Base-by-base conservation (phyloP, 208 protist genomes). In the Crithidia fasciculata region DNA sequence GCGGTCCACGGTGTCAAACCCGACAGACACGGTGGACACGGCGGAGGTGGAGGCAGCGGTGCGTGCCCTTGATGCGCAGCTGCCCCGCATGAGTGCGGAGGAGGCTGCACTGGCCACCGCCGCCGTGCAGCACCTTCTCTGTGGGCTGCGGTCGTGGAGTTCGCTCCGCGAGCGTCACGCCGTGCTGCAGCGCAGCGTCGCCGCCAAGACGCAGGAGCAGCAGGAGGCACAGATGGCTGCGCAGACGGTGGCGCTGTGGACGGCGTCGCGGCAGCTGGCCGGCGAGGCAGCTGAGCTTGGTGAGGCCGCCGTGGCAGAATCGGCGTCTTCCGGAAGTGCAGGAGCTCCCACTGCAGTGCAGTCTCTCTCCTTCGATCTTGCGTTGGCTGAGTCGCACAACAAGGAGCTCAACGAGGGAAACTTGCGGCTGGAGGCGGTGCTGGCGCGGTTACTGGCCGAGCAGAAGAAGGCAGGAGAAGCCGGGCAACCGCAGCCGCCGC, bases 381-480 rank as follows among this genome's bases (percentile, higher is more conserved):
- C 74, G 44, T 5, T 68, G 15, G 74, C 68, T 5, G 74, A 80
- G 53, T n/a, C 13, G 7, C 40, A 74, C 39, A 82, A 77, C 55
- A 82, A 70, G 64, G 66, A 77, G 54, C 37, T 82, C 36, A 64
- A 64, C 53, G 77, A 72, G 59, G 77, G 72, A 39, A 82, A 76
- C 39, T 41, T 43, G 66, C 69, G 77, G 10, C 60, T 82, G 50
- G 77, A 82, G 65, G 65, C 62, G 53, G 59, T 65, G 59, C 45
- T 85, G 13, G 71, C 76, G 44, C 62, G 68, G 12, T 59, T 82
- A 28, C 43, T 85, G 40, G 57, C 62, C 12, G 41, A 15, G 8
- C 58, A 63, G 45, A 39, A 63, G 45, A 19, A n/a, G 2, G 28
- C 28, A 28, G 28, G 28, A 28, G 28, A 28, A 28, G 28, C 28